These are phyloP conservation scores for Backusella parvicylindrica DNA, from an alignment of 192 early-diverging fungal species.

Conservation along the genomic window DNA sequence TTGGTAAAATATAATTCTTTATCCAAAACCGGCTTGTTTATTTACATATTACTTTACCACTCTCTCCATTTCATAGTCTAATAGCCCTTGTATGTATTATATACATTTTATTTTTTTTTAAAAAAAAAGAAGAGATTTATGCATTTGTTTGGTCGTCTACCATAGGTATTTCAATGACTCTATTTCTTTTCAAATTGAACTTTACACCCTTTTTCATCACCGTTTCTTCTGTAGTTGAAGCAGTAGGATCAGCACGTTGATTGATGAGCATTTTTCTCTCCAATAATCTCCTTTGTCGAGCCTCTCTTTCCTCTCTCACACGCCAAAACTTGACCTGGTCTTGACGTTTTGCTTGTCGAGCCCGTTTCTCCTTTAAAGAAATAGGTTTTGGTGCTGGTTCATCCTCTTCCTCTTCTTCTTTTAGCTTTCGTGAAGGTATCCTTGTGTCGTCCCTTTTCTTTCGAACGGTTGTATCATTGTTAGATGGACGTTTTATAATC, in stretches of 20 bases:
- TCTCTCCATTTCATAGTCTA: no score
- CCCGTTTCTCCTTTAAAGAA: slow-evolving; percentile 28
- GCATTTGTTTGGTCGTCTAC: neutral
- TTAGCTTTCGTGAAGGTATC: neutral
- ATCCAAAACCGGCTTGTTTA: no score
- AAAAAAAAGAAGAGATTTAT: no score
- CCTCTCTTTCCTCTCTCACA: slow-evolving; percentile 33
- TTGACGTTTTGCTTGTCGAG: slow-evolving; percentile 20
- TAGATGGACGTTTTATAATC: neutral
- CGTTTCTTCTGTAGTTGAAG: neutral
- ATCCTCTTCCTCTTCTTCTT: slow-evolving; percentile 10
- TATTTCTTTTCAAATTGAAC: slow-evolving; percentile 29
- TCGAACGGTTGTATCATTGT: neutral
- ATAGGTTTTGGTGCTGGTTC: slow-evolving; percentile 7
- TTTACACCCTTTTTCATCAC: slow-evolving; percentile 17
- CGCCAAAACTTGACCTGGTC: slow-evolving; percentile 35
- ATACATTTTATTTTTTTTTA: neutral
- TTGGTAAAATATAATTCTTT: no score
- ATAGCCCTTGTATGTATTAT: neutral
- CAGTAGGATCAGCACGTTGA: neutral
- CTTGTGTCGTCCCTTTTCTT: neutral
- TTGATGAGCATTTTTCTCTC: slow-evolving; percentile 11
- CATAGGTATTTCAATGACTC: slow-evolving; percentile 11
- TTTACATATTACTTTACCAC: no score
- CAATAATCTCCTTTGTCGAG: slow-evolving; percentile 12